Evolutionary conservation across 2,329 filamentous ascomycete species (phyloP).

Genomic region (Apiospora malaysiana): DNA sequence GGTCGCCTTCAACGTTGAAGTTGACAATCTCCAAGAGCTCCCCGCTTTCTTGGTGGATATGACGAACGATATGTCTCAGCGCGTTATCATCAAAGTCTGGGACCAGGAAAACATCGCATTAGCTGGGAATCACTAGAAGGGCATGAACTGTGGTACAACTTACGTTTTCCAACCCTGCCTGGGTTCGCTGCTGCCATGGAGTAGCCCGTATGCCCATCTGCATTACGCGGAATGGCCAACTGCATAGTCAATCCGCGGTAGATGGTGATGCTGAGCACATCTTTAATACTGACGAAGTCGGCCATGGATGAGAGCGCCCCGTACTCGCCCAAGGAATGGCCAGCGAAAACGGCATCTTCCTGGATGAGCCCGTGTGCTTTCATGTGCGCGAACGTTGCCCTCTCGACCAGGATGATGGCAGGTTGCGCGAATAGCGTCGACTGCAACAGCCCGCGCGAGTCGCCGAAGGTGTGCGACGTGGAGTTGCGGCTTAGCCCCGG

Average conservation of each 20-base stretch:
- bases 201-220: slow-evolving; percentile 91
- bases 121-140: background rate
- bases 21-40: slow-evolving; percentile 92
- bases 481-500: slow-evolving; percentile 94
- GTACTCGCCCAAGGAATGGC: slow-evolving; percentile 98
- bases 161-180: background rate
- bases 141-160: background rate
- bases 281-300: slow-evolving; percentile 99
- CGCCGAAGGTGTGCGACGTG: slow-evolving; percentile 94
- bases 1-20: background rate
- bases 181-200: slow-evolving; percentile 87
- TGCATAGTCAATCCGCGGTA: slow-evolving; percentile 99
- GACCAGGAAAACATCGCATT: background rate
- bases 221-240: slow-evolving; percentile 96
- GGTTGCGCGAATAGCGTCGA: slow-evolving; percentile 99
- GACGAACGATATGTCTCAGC: slow-evolving; percentile 55
- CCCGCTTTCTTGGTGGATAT: slow-evolving; percentile 87
- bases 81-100: background rate
- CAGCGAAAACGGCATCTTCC: slow-evolving; percentile 88
- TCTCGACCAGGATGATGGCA: slow-evolving; percentile 97
- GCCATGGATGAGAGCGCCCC: slow-evolving; percentile 93
- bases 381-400: slow-evolving; percentile 99
- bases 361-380: slow-evolving; percentile 94
- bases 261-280: slow-evolving; percentile 96
- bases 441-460: slow-evolving; percentile 89